These are phyloP conservation scores for Leptosphaerulina australis DNA, from an alignment of 2,329 filamentous ascomycete genomes.

Conservation along the genomic window DNA sequence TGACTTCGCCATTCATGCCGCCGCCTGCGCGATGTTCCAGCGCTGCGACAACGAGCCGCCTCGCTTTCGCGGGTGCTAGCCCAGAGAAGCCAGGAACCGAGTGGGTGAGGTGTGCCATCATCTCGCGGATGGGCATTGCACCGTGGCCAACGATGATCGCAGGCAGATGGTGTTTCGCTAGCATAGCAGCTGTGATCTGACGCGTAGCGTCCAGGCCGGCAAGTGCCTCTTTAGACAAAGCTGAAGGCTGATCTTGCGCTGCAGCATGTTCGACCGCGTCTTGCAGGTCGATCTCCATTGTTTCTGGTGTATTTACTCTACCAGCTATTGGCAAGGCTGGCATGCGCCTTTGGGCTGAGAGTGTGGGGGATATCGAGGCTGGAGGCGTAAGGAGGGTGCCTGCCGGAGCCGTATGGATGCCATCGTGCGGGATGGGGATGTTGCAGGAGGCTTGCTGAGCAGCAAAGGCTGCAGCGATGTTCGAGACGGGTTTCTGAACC, in stretches of 20 bases:
- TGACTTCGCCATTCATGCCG: slow-evolving; percentile 70
- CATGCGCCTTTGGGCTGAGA: slow-evolving; percentile 81
- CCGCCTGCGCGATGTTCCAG: slow-evolving; percentile 76
- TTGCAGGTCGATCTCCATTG: slow-evolving; percentile 86
- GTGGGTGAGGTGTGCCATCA: slow-evolving; percentile 93
- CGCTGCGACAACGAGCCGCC: slow-evolving; percentile 88
- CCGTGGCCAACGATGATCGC: slow-evolving; percentile 89
- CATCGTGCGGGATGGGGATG: slow-evolving; percentile 42
- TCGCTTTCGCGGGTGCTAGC: slow-evolving; percentile 86
- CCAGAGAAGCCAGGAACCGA: slow-evolving; percentile 90
- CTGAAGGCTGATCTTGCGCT: slow-evolving; percentile 51
- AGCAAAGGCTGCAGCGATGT: slow-evolving; percentile 50
- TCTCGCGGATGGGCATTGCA: slow-evolving; percentile 89
- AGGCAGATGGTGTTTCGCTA: slow-evolving; percentile 88
- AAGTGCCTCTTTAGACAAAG: slow-evolving; percentile 58
- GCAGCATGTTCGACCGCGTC: slow-evolving; percentile 64
- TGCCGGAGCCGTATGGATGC: slow-evolving; percentile 28
- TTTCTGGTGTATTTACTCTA: slow-evolving; percentile 55
- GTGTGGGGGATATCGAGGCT: slow-evolving; percentile 89
- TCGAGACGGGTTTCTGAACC: slow-evolving; percentile 47
- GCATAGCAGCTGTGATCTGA: slow-evolving; percentile 80
- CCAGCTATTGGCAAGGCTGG: slow-evolving; percentile 51
- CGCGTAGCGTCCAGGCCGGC: slow-evolving; percentile 72
- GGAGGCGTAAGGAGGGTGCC: slow-evolving; percentile 82
- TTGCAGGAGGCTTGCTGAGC: slow-evolving; percentile 31